A percentile compares a stretch with the other conserved stretches of the same genome.
Evolutionary conservation across 2,329 filamentous ascomycete species (phyloP).

Genomic region (Calonectria honghensis): DNA sequence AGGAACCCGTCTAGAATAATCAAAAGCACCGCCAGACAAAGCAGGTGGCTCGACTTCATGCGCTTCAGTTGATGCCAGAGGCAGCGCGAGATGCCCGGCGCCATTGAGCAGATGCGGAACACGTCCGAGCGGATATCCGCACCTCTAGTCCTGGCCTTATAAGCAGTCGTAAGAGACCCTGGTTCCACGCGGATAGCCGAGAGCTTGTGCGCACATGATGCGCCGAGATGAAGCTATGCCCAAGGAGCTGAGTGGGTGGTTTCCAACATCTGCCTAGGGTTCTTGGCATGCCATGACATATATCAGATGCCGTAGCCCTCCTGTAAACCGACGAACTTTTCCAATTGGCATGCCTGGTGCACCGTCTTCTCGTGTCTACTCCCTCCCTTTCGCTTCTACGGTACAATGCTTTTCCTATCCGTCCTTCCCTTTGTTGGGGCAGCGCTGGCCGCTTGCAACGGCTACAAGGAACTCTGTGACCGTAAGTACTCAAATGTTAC

Average conservation of each 20-base stretch:
- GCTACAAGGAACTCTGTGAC: slow-evolving; percentile 72
- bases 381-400: background rate
- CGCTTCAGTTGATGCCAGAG: background rate
- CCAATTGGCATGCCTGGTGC: background rate
- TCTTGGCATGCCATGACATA: background rate
- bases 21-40: background rate
- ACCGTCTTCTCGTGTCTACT: background rate
- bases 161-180: slow-evolving; percentile 16
- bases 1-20: background rate
- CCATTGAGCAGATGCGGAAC: slow-evolving; percentile 12
- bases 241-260: slow-evolving; percentile 5
- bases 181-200: background rate
- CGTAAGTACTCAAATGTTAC: slow-evolving; percentile 76
- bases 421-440: slow-evolving; percentile 44
- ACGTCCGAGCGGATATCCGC: slow-evolving; percentile 26
- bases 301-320: slow-evolving; percentile 25
- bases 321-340: background rate
- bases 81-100: background rate
- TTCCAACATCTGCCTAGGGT: slow-evolving; percentile 1
- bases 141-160: background rate
- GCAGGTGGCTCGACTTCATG: slow-evolving; percentile 14
- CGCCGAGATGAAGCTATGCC: slow-evolving; percentile 11
- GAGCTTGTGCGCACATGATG: slow-evolving; percentile 13
- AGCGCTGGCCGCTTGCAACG: slow-evolving; percentile 70
- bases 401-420: slow-evolving; percentile 46